Base-by-base conservation (phyloP, 2,329 filamentous ascomycete genomes). In the Alternaria novae-zelandiae region DNA sequence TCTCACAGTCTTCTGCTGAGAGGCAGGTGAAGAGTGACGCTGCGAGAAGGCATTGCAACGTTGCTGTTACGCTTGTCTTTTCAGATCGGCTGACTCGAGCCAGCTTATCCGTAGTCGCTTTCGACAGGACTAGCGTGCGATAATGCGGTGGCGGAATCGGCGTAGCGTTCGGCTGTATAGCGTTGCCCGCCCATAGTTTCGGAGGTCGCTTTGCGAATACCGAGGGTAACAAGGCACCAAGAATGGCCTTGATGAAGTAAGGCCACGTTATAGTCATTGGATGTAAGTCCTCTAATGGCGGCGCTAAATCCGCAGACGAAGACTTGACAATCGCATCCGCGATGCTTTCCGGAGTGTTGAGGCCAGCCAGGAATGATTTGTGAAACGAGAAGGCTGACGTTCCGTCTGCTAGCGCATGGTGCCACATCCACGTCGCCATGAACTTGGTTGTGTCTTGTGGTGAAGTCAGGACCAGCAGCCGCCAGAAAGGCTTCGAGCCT, bases 361-460 rank as follows among this genome's bases (percentile, higher is more conserved):
- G 63, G 5, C 80, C 81, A 6, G 70, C 65, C 5, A 81, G 75
- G 41, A 86, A 82, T 0, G 77, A 73, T 9, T 74, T 68, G 58
- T 85, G 84, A 63, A 86, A 85, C 0, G 81, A 75, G 26, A 83
- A 77, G 0, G 81, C 82, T 0, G 82, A 83, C 9, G 71, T 72
- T 2, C 84, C 83, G 66, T 86, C 84, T 3, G 80, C 81, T 54
- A 86, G 74, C 3, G 80, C 81, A 72, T 86, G 84, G 59, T 86
- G 84, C 64, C 78, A 84, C 10, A 85, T 74, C 71, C 84, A 86
- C 3, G 71, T 72, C 2, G 79, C 81, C 1, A 82, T 83, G 61
- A 86, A 85, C 63, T 58, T 68, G 3, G 67, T 28, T 1, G 50
- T 46, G 4, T 53, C 30, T 7, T 17, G 13, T 20, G 57, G 11